phyloP scores from a whole-genome alignment of 768 basidiomycete genomes.

The Mycena amicta region DNA sequence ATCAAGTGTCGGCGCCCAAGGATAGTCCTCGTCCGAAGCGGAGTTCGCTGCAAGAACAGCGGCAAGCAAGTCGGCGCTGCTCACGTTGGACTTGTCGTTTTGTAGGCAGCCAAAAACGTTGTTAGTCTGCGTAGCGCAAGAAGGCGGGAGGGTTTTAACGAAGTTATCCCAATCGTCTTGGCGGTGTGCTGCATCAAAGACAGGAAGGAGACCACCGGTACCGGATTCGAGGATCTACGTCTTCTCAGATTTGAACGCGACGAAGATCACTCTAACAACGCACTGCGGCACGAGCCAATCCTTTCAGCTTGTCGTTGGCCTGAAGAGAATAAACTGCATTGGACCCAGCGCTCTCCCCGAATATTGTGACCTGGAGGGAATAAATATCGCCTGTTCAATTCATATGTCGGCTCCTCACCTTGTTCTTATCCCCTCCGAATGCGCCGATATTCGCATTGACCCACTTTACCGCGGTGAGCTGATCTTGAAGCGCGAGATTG shows the following conservation, averaged over 20 bases:
- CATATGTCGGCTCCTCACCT: no score
- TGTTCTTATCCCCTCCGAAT: constrained; percentile 53
- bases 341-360: constrained; percentile 47
- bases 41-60: constrained; percentile 26
- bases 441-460: constrained; percentile 53
- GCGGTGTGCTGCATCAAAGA: constrained; percentile 28
- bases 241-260: no score
- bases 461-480: constrained; percentile 44
- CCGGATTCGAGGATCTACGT: constrained; percentile 49
- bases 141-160: constrained; percentile 30
- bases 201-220: constrained; percentile 30
- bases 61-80: constrained; percentile 28
- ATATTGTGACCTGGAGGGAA: constrained; percentile 33
- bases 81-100: constrained; percentile 11
- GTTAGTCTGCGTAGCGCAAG: constrained; percentile 26
- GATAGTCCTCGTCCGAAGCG: constrained; percentile 24
- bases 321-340: constrained; percentile 36
- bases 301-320: constrained; percentile 29
- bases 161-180: constrained; percentile 32
- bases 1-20: constrained; percentile 42
- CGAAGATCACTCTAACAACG: constrained; percentile 9
- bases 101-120: constrained; percentile 35
- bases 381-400: no score
- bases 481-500: constrained; percentile 44
- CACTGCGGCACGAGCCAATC: constrained; percentile 33